Evolutionary conservation across 768 basidiomycete genomes (phyloP).

Genomic region (Pisolithus microcarpus): DNA sequence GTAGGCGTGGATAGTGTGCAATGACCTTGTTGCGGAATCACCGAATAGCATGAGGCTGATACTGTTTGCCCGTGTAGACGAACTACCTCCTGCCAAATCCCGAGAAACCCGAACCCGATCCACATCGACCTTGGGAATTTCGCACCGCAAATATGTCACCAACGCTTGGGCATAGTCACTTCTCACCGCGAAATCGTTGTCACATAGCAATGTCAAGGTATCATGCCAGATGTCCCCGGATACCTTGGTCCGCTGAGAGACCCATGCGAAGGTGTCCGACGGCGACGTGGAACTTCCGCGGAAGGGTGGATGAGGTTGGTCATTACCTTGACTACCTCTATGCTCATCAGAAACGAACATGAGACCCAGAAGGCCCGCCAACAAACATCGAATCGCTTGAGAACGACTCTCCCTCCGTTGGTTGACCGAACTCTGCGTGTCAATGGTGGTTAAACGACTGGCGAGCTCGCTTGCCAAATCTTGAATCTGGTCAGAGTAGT

Average conservation of each 20-base stretch:
- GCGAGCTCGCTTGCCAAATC: conserved; percentile 84
- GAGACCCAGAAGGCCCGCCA: conserved; percentile 65
- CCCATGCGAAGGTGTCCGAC: conserved; percentile 27
- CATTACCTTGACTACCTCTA: conserved; percentile 15
- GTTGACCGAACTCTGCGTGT: conserved; percentile 51
- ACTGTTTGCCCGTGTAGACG: conserved; percentile 37
- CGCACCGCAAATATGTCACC: conserved; percentile 68
- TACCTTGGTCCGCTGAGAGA: conserved; percentile 57
- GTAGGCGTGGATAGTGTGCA: conserved; percentile 77
- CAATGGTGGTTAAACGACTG: conserved; percentile 62
- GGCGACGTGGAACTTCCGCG: conserved; percentile 22
- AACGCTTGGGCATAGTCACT: conserved; percentile 69
- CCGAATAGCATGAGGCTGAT: conserved; percentile 46
- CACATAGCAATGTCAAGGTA: conserved; percentile 77
- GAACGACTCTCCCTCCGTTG: conserved; percentile 42
- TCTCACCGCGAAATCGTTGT: conserved; percentile 69
- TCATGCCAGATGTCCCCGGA: conserved; percentile 88
- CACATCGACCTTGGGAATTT: conserved; percentile 54
- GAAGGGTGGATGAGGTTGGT: conserved; percentile 19
- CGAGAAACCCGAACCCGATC: conserved; percentile 42
- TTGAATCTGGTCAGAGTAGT: conserved; percentile 94
- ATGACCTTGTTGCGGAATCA: conserved; percentile 60
- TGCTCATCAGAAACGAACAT: conserved; percentile 52
- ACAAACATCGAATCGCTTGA: conserved; percentile 61
- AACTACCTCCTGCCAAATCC: conserved; percentile 42